Percentiles rank a stretch among this genome's conserved stretches.
These are phyloP conservation scores for Trichoderma koningii DNA, from an alignment of 2,329 filamentous ascomycete genomes.

Conservation along the genomic window DNA sequence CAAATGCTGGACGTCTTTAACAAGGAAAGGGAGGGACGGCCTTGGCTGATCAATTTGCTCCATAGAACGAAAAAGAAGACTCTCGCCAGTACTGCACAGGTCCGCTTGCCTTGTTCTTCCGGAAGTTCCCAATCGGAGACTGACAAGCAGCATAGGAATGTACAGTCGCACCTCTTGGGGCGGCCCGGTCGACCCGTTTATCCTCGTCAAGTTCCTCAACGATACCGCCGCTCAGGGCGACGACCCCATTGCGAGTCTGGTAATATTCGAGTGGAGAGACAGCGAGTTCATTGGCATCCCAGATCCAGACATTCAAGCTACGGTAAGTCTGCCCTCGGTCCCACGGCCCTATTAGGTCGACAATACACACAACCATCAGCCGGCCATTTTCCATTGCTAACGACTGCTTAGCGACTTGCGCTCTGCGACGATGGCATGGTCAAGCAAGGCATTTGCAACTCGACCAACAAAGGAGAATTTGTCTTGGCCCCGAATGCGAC, in stretches of 20 bases:
- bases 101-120: conserved; percentile 37
- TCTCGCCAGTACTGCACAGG: conserved; percentile 79
- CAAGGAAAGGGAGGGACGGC: not conserved
- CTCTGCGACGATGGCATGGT: conserved; percentile 76
- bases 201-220: conserved; percentile 76
- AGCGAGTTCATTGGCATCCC: conserved; percentile 74
- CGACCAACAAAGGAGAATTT: conserved; percentile 79
- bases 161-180: conserved; percentile 90
- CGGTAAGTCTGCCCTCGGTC: conserved; percentile 46
- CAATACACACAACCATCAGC: conserved; percentile 13
- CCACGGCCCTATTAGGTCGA: too few species aligned
- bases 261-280: conserved; percentile 95
- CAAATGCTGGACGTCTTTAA: not conserved
- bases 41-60: conserved; percentile 32
- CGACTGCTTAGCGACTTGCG: conserved; percentile 46
- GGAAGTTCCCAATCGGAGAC: not conserved
- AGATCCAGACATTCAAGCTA: conserved; percentile 54
- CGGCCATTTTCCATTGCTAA: conserved; percentile 5
- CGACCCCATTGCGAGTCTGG: conserved; percentile 77
- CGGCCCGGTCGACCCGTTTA: conserved; percentile 84
- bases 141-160: conserved; percentile 63
- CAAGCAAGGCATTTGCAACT: conserved; percentile 69
- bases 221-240: conserved; percentile 56
- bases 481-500: conserved; percentile 77
- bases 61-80: conserved; percentile 71